These are phyloP conservation scores for Flaveria bidentis DNA, from an alignment of 129 eudicot species.

Conservation along the genomic window DNA sequence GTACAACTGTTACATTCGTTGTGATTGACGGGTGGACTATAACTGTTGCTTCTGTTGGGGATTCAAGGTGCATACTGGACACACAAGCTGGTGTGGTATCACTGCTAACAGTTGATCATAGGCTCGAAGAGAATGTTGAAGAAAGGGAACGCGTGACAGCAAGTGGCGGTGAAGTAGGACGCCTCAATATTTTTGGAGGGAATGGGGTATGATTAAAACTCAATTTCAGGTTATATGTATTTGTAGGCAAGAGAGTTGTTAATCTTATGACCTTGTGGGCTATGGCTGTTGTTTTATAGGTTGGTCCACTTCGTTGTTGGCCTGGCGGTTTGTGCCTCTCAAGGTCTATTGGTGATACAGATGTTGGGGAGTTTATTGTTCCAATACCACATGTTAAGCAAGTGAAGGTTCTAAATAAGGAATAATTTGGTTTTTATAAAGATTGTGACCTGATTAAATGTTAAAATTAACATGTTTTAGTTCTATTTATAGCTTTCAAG, in stretches of 20 bases:
- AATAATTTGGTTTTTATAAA: not conserved
- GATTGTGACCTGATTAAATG: not conserved
- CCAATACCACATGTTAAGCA: conserved; percentile 99
- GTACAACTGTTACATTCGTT: conserved; percentile 93
- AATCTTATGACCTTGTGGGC: conserved; percentile 5
- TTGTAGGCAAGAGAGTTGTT: conserved; percentile 3
- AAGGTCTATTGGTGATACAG: conserved; percentile 96
- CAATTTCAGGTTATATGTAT: not conserved
- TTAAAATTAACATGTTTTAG: not conserved
- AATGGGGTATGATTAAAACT: conserved; percentile 55
- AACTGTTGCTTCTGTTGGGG: conserved; percentile 99
- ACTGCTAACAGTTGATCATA: conserved; percentile 88
- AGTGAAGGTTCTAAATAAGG: conserved; percentile 64
- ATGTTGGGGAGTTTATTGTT: conserved; percentile 97
- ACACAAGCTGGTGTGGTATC: conserved; percentile 94
- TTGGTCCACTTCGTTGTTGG: conserved; percentile 99
- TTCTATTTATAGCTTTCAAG: conserved; percentile 62
- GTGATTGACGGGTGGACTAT: conserved; percentile 99
- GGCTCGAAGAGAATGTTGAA: conserved; percentile 92
- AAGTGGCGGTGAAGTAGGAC: conserved; percentile 98
- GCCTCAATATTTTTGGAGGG: conserved; percentile 84
- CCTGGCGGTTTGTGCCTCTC: conserved; percentile 99
- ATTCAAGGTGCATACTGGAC: conserved; percentile 95
- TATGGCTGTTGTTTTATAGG: conserved; percentile 44
- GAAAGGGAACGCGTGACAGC: conserved; percentile 91